Conservation (phyloP, 2,329 filamentous ascomycete genomes). For the Cordyceps fumosorosea region DNA sequence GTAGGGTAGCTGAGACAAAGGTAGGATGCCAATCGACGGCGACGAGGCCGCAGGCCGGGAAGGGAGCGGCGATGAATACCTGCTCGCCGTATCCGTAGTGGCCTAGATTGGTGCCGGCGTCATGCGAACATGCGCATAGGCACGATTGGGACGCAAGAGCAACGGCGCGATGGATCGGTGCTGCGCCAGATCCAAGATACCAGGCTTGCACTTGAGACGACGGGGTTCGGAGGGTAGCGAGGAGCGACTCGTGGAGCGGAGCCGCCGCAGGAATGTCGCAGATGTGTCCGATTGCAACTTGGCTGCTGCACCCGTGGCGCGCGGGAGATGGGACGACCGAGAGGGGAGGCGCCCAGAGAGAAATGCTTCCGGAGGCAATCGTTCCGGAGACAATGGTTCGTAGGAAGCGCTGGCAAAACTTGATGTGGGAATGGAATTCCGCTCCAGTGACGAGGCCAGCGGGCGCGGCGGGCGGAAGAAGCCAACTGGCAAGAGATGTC, state of each 20-base stretch:
- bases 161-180: not conserved
- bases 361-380: not conserved
- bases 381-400: not conserved
- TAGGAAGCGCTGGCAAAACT: not conserved
- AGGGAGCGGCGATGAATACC: not conserved
- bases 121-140: not conserved
- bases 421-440: too few species aligned
- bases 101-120: not conserved
- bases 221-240: not conserved
- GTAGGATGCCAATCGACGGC: not conserved
- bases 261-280: slow-evolving; percentile 12
- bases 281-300: slow-evolving; percentile 8
- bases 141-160: not conserved
- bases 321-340: not conserved
- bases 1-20: not conserved
- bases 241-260: slow-evolving; percentile 5
- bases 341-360: not conserved
- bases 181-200: not conserved
- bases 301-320: not conserved
- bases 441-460: not conserved
- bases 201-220: not conserved
- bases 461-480: not conserved
- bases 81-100: not conserved
- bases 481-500: not conserved
- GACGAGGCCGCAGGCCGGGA: not conserved